These are phyloP conservation scores for Phytophthora meadii DNA, from an alignment of 352 stramenopile species.

Conservation along the genomic window DNA sequence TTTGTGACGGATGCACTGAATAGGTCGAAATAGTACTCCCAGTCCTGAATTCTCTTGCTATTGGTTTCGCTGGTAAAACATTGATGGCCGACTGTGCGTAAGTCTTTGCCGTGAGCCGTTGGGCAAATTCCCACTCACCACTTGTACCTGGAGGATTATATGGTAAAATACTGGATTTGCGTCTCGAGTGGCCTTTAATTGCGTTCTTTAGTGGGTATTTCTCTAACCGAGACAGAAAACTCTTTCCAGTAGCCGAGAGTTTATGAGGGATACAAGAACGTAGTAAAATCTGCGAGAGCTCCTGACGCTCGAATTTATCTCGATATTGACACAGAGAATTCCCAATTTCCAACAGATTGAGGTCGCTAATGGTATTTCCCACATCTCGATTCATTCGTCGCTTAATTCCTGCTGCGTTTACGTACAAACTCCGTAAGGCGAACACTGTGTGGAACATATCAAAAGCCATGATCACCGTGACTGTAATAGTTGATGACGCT, in stretches of 20 bases:
- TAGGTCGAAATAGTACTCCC: background rate
- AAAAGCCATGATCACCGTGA: slow-evolving; percentile 1
- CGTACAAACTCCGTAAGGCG: slow-evolving; percentile 5
- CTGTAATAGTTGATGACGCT: background rate
- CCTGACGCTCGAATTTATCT: slow-evolving; percentile 20
- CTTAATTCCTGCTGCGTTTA: slow-evolving; percentile 5
- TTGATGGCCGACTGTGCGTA: slow-evolving; percentile 2
- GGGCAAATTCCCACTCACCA: slow-evolving; percentile 4
- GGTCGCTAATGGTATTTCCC: background rate
- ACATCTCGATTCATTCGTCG: slow-evolving; percentile 9
- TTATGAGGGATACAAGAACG: slow-evolving; percentile 23
- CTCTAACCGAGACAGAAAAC: slow-evolving; percentile 12
- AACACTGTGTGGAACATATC: slow-evolving; percentile 8
- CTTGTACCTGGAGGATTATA: background rate
- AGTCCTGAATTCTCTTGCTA: slow-evolving; percentile 2
- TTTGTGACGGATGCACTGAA: background rate
- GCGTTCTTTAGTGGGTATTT: slow-evolving; percentile 17
- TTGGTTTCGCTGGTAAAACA: background rate
- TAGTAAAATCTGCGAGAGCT: slow-evolving; percentile 18
- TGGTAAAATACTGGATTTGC: background rate
- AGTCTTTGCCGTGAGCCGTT: background rate
- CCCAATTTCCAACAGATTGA: slow-evolving; percentile 7
- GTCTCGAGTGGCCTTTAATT: slow-evolving; percentile 13
- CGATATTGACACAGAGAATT: slow-evolving; percentile 17
- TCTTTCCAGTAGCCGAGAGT: slow-evolving; percentile 11